phyloP scores from a whole-genome alignment of 169 alveolate genomes.

The Perkinsus marinus region DNA sequence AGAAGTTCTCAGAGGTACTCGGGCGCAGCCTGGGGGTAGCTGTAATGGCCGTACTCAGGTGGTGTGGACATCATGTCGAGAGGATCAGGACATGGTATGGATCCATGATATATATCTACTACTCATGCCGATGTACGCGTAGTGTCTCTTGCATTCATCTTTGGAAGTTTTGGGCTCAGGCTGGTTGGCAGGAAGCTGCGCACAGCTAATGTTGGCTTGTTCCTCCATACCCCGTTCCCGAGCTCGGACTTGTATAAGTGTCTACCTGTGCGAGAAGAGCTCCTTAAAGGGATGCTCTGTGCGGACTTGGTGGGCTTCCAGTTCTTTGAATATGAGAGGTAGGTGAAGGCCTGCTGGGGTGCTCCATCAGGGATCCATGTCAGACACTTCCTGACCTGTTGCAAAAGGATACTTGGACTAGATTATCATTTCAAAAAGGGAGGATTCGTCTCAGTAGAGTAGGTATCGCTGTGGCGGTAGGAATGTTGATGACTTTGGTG shows the following conservation, averaged over 20 bases:
- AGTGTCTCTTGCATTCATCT: not conserved
- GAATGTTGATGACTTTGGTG: not conserved
- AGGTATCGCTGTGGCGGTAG: not conserved
- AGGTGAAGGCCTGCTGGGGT: constrained; percentile 9
- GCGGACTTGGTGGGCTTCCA: constrained; percentile 87
- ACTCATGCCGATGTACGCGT: constrained; percentile 15
- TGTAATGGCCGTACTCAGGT: no score
- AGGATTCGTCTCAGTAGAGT: constrained; percentile 17
- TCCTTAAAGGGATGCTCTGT: constrained; percentile 72
- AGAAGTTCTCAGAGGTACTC: not conserved
- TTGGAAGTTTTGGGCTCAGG: constrained; percentile 42
- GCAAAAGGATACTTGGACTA: constrained; percentile 71
- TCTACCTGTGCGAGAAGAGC: constrained; percentile 71
- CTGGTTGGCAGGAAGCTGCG: constrained; percentile 6
- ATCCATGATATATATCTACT: constrained; percentile 66
- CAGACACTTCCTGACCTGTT: constrained; percentile 58
- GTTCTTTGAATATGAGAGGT: constrained; percentile 68
- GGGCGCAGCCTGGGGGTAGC: no score
- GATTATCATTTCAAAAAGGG: constrained; percentile 12
- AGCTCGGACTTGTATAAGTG: constrained; percentile 57
- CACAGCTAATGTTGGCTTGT: constrained; percentile 59
- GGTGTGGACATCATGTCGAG: not conserved
- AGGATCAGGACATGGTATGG: constrained; percentile 52
- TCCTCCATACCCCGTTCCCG: constrained; percentile 85
- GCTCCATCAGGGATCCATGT: not conserved